phyloP scores from a whole-genome alignment of 495 filamentous ascomycete genomes.

The Penicillium cosmopolitanum region DNA sequence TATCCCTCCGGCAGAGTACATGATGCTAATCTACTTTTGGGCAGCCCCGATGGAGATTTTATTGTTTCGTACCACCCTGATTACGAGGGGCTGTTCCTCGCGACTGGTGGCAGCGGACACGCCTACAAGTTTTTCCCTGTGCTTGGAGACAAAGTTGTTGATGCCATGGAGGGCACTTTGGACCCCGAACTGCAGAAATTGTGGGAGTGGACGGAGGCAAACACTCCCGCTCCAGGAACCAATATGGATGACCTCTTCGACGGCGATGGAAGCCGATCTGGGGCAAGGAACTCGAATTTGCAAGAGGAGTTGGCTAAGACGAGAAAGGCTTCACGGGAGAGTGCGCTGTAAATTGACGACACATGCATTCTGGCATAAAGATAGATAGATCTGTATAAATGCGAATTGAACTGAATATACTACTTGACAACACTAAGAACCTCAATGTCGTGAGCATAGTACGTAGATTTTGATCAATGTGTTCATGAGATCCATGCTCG shows the following conservation, averaged over 20 bases:
- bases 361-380: not conserved
- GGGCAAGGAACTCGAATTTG: constrained; percentile 34
- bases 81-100: constrained; percentile 70
- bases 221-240: constrained; percentile 31
- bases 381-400: constrained; percentile 4
- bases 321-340: constrained; percentile 29
- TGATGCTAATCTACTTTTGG: not conserved
- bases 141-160: constrained; percentile 75
- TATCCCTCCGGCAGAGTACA: not conserved
- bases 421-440: too few species aligned
- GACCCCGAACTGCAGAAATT: constrained; percentile 61
- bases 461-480: too few species aligned
- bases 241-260: constrained; percentile 32
- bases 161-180: constrained; percentile 61
- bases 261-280: constrained; percentile 55
- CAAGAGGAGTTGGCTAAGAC: constrained; percentile 48
- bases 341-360: constrained; percentile 27
- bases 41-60: constrained; percentile 71
- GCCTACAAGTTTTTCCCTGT: constrained; percentile 90
- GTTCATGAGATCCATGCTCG: not conserved
- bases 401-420: not conserved
- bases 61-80: constrained; percentile 76
- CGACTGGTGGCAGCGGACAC: constrained; percentile 85
- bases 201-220: constrained; percentile 65
- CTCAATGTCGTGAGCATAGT: too few species aligned